A percentile compares a stretch with the other conserved stretches of the same genome.
phyloP scores from a whole-genome alignment of 2,329 filamentous ascomycete genomes.

The Chaetomiaceae sp. region DNA sequence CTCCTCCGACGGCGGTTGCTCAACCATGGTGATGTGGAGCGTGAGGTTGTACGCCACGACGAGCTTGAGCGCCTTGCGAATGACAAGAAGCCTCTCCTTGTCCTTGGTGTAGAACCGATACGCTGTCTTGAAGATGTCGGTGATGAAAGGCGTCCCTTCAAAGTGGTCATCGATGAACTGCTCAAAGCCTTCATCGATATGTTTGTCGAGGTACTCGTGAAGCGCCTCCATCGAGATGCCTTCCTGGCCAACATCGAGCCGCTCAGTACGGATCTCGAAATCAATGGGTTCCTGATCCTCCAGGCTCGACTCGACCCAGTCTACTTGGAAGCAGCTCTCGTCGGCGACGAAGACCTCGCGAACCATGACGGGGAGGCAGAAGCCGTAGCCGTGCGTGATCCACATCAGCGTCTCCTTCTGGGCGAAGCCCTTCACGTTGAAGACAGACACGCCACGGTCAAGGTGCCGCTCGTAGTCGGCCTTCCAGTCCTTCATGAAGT shows the following conservation, averaged over 20 bases:
- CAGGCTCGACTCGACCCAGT: slow-evolving; percentile 83
- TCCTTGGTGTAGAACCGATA: slow-evolving; percentile 90
- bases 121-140: slow-evolving; percentile 92
- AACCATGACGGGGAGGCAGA: slow-evolving; percentile 86
- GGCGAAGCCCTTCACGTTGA: slow-evolving; percentile 84
- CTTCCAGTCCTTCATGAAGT: slow-evolving; percentile 99
- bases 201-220: slow-evolving; percentile 89
- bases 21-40: slow-evolving; percentile 88
- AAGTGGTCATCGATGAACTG: slow-evolving; percentile 95
- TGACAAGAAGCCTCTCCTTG: slow-evolving; percentile 81
- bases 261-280: slow-evolving; percentile 83
- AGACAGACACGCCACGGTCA: slow-evolving; percentile 79
- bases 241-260: slow-evolving; percentile 81
- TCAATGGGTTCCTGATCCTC: slow-evolving; percentile 65
- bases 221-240: slow-evolving; percentile 77
- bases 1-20: slow-evolving; percentile 79
- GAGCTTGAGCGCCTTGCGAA: slow-evolving; percentile 92
- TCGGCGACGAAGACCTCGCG: slow-evolving; percentile 90
- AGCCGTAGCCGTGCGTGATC: slow-evolving; percentile 95
- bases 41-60: slow-evolving; percentile 95
- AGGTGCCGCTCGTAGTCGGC: slow-evolving; percentile 92
- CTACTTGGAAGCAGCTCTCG: slow-evolving; percentile 85
- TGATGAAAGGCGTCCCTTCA: slow-evolving; percentile 90
- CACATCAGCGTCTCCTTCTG: slow-evolving; percentile 69
- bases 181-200: slow-evolving; percentile 89